Conservation (phyloP, 257 asterid genomes). For the Perilla frutescens region DNA sequence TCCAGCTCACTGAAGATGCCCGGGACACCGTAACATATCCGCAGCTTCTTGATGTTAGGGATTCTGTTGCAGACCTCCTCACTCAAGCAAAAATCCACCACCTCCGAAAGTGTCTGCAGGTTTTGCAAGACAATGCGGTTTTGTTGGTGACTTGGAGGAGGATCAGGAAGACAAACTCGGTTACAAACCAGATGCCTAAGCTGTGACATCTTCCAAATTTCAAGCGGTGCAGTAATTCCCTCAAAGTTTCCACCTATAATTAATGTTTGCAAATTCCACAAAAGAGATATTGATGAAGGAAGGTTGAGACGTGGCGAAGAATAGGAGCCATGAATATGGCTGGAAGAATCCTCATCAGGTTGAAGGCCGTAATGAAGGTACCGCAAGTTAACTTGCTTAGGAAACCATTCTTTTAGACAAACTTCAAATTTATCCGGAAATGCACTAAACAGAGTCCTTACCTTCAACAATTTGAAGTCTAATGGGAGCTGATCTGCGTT, state of each 20-base stretch:
- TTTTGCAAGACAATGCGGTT: background rate
- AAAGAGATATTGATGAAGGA: background rate
- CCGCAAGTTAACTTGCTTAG: background rate
- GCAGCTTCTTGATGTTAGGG: background rate
- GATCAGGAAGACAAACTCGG: background rate
- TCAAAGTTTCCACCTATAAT: too few species aligned
- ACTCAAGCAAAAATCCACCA: too few species aligned
- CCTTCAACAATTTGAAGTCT: background rate
- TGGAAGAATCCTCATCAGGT: too few species aligned
- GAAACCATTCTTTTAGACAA: background rate
- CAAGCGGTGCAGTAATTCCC: background rate
- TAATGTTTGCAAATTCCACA: background rate
- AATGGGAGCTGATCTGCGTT: background rate
- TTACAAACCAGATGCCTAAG: background rate
- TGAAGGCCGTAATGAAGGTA: background rate
- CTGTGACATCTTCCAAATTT: too few species aligned
- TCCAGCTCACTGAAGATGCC: background rate
- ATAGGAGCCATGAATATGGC: too few species aligned
- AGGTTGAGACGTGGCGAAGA: background rate
- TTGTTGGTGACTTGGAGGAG: background rate
- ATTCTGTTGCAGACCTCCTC: too few species aligned
- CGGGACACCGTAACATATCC: background rate
- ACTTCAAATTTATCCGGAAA: too few species aligned
- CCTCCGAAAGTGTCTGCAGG: background rate
- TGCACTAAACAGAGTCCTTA: too few species aligned